Conservation (phyloP, 345 rosid genomes). For the Arabis alpina region DNA sequence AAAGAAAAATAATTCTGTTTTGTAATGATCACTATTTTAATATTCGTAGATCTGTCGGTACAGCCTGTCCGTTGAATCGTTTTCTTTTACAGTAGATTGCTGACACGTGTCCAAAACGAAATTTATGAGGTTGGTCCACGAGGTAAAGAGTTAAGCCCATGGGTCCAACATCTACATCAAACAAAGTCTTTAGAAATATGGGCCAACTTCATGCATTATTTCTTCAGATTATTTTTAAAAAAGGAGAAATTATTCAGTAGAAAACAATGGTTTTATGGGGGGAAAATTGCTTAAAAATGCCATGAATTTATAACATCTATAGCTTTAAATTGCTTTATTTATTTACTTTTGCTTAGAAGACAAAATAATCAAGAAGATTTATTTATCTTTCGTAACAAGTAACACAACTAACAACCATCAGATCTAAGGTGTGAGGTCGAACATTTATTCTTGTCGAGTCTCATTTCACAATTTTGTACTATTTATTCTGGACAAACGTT, state of each 20-base stretch:
- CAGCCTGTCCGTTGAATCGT: conserved; percentile 20
- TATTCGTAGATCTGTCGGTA: conserved; percentile 1
- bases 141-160: conserved; percentile 4
- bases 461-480: background rate
- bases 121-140: conserved; percentile 14
- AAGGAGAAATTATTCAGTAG: background rate
- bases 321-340: background rate
- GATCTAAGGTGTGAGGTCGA: conserved; percentile 6
- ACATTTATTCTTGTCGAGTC: background rate
- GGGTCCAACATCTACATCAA: conserved; percentile 28
- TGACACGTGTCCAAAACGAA: conserved; percentile 10
- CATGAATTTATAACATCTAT: background rate
- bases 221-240: background rate
- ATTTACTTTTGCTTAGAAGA: no score
- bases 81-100: conserved; percentile 5
- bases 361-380: no score
- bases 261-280: background rate
- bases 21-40: background rate
- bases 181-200: background rate
- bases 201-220: background rate
- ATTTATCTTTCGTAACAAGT: no score
- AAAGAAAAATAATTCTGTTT: background rate
- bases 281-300: background rate
- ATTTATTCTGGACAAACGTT: no score
- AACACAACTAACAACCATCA: background rate